A percentile compares a stretch with the other conserved stretches of the same genome.
phyloP scores from a whole-genome alignment of 1,284 basidiomycete species.

The Cryptococcus neoformans region DNA sequence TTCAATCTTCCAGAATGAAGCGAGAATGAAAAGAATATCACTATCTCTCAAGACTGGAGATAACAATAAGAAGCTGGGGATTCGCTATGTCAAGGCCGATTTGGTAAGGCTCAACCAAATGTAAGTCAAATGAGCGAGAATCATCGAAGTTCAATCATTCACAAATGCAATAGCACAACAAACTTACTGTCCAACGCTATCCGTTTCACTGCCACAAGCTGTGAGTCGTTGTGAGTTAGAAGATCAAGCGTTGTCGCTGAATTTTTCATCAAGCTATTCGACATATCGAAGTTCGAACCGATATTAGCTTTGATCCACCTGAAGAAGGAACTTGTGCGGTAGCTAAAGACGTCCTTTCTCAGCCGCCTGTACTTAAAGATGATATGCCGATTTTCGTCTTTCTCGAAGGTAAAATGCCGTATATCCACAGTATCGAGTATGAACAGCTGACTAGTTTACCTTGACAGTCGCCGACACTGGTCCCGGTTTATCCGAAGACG shows the following conservation, averaged over 20 bases:
- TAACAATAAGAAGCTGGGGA: constrained; percentile 19
- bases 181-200: constrained; percentile 46
- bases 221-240: constrained; percentile 7
- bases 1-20: constrained; percentile 49
- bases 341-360: constrained; percentile 14
- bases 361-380: constrained; percentile 15
- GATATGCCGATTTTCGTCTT: constrained; percentile 34
- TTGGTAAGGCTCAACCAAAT: constrained; percentile 44
- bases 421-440: too few relatives aligned
- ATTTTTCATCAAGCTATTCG: constrained; percentile 13
- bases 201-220: constrained; percentile 36
- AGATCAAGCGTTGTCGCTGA: constrained; percentile 2
- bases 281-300: constrained; percentile 34
- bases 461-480: constrained; percentile 33
- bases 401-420: constrained; percentile 13
- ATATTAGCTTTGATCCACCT: constrained; percentile 36
- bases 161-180: constrained; percentile 21
- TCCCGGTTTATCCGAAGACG: constrained; percentile 34
- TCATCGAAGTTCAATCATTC: too few relatives aligned
- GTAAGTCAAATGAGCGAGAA: constrained; percentile 2
- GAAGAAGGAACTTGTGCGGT: constrained; percentile 25
- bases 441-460: too few relatives aligned
- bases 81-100: constrained; percentile 36
- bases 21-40: constrained; percentile 45
- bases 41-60: constrained; percentile 27